Percentiles rank a stretch among this genome's conserved stretches.
Conservation (phyloP, 2,329 filamentous ascomycete species). For the Microsporum ferrugineum region DNA sequence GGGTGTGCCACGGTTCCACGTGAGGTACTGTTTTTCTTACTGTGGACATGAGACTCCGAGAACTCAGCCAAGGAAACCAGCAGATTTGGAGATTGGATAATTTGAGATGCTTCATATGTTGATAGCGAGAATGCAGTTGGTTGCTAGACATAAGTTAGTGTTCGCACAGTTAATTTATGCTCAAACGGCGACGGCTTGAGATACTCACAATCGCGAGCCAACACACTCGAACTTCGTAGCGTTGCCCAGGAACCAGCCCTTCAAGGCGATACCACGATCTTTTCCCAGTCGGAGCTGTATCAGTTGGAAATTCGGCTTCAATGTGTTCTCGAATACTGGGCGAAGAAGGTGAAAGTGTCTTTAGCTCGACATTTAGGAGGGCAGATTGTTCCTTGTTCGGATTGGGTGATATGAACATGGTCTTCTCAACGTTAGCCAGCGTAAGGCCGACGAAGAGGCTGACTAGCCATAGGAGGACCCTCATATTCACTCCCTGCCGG, state of each 20-base stretch:
- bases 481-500: neutral
- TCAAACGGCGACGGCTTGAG: neutral
- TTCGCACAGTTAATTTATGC: neutral
- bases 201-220: constrained; percentile 72
- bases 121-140: constrained; percentile 67
- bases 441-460: constrained; percentile 10
- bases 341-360: constrained; percentile 49
- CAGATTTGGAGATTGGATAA: constrained; percentile 53
- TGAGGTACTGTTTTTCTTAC: constrained; percentile 15
- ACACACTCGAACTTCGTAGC: constrained; percentile 86
- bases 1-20: neutral
- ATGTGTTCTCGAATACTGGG: constrained; percentile 52
- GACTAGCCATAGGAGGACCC: neutral
- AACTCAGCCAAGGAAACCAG: constrained; percentile 54
- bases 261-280: constrained; percentile 72
- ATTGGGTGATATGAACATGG: constrained; percentile 67
- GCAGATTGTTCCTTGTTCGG: constrained; percentile 49
- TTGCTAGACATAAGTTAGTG: constrained; percentile 47
- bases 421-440: constrained; percentile 76
- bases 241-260: constrained; percentile 54
- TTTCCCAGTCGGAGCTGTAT: constrained; percentile 43
- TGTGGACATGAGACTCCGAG: constrained; percentile 41
- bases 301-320: constrained; percentile 54
- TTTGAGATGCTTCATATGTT: constrained; percentile 49
- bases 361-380: constrained; percentile 50